These are phyloP conservation scores for Pseudonitzschia pungens DNA, from an alignment of 108 stramenopile species.

Conservation along the genomic window DNA sequence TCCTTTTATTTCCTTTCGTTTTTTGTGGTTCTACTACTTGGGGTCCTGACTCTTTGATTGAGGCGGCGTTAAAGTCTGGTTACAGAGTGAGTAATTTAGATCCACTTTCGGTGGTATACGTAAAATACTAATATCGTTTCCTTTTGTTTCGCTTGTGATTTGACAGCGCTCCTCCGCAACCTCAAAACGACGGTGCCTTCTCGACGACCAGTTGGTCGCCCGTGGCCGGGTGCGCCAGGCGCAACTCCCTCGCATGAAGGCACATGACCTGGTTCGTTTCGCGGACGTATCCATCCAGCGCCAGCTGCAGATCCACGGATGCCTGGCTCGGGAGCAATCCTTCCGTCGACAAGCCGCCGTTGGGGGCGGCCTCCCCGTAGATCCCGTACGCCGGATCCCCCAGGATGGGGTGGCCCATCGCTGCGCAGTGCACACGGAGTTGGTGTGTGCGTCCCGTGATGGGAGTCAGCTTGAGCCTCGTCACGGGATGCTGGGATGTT, in stretches of 20 bases:
- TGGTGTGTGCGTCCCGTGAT: constrained; percentile 85
- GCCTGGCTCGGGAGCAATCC: constrained; percentile 34
- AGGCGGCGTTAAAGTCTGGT: too few species aligned
- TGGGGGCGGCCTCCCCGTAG: constrained; percentile 50
- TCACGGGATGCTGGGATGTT: constrained; percentile 37
- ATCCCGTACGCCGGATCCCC: constrained; percentile 81
- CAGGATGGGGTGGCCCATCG: constrained; percentile 83
- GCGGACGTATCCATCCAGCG: constrained; percentile 29
- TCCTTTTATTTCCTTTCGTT: too few species aligned
- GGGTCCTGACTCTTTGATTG: too few species aligned
- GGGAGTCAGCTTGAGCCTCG: constrained; percentile 57
- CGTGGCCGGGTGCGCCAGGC: constrained; percentile 67
- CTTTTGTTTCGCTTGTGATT: too few species aligned
- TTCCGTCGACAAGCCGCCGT: constrained; percentile 40
- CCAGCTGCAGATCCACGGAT: constrained; percentile 19
- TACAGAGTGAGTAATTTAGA: too few species aligned
- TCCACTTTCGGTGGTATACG: too few species aligned
- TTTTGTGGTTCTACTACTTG: too few species aligned
- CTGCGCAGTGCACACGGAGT: constrained; percentile 84
- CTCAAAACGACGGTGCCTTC: constrained; percentile 55
- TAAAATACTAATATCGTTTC: too few species aligned
- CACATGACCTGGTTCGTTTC: constrained; percentile 51
- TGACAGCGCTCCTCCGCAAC: neutral
- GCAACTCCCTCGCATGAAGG: constrained; percentile 64
- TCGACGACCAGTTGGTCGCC: constrained; percentile 49